These are phyloP conservation scores for Alloteropsis semialata DNA, from an alignment of 176 grass and related monocot species.

Conservation along the genomic window DNA sequence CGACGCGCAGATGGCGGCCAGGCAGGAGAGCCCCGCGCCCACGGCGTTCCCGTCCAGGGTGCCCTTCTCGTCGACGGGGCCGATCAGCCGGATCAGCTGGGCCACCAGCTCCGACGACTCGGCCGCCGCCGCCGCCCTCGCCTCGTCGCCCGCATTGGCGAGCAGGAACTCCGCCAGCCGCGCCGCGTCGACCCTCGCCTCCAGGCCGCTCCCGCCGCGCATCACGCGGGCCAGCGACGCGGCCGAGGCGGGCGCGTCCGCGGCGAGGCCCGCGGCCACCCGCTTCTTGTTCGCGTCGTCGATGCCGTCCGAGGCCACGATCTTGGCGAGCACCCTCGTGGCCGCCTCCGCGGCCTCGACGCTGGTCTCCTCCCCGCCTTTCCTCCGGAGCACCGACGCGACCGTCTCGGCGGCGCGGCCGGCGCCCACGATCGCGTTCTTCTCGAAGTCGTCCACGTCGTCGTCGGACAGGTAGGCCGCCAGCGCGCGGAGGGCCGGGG, in stretches of 20 bases:
- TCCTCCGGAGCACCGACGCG: conserved; percentile 45
- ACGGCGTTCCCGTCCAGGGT: conserved; percentile 39
- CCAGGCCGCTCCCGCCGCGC: conserved; percentile 27
- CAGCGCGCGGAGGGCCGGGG: conserved; percentile 39
- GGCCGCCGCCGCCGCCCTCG: conserved; percentile 22
- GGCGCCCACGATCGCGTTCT: conserved; percentile 56
- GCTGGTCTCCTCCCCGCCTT: background rate
- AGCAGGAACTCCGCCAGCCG: conserved; percentile 53
- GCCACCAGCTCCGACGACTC: conserved; percentile 45
- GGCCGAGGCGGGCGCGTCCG: conserved; percentile 23
- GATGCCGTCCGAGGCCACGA: conserved; percentile 50
- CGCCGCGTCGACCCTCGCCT: conserved; percentile 55
- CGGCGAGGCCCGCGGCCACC: conserved; percentile 33
- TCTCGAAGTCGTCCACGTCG: conserved; percentile 83
- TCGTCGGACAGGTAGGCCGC: conserved; percentile 64
- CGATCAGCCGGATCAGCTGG: conserved; percentile 63
- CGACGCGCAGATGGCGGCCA: conserved; percentile 28
- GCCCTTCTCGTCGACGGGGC: conserved; percentile 53
- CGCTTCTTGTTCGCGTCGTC: conserved; percentile 63
- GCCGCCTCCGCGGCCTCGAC: conserved; percentile 37
- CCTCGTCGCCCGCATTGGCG: conserved; percentile 6
- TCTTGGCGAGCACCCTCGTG: conserved; percentile 45
- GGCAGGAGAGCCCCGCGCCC: conserved; percentile 44
- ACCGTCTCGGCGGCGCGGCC: conserved; percentile 47
- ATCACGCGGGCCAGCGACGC: conserved; percentile 57